Percentiles rank a stretch among this genome's conserved stretches.
Conservation (phyloP, 108 stramenopile species). For the Cyclostephanos invisitatus region DNA sequence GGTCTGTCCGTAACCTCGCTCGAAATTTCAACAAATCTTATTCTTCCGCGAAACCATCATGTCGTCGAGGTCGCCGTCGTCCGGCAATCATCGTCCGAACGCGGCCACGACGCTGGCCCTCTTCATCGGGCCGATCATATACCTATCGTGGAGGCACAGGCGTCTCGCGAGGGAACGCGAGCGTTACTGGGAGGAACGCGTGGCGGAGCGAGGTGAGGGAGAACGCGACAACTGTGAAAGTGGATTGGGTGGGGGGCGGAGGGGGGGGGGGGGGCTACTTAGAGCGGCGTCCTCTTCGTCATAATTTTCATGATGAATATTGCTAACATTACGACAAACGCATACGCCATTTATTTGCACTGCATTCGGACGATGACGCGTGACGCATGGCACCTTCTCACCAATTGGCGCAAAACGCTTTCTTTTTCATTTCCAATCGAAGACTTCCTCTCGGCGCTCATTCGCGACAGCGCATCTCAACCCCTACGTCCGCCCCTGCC, state of each 20-base stretch:
- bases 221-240: neutral
- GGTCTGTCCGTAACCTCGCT: too few relatives aligned
- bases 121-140: slow-evolving; percentile 36
- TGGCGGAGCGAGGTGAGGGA: slow-evolving; percentile 33
- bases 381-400: too few relatives aligned
- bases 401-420: too few relatives aligned
- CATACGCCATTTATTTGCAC: too few relatives aligned
- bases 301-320: neutral
- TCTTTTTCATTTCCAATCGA: neutral
- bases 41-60: neutral
- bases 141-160: slow-evolving; percentile 27
- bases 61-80: slow-evolving; percentile 1
- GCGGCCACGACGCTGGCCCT: slow-evolving; percentile 11
- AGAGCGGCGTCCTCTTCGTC: neutral
- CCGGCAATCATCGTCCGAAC: slow-evolving; percentile 1
- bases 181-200: slow-evolving; percentile 26
- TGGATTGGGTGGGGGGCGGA: neutral
- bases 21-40: too few relatives aligned
- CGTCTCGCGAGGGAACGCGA: slow-evolving; percentile 16
- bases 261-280: neutral
- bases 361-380: too few relatives aligned
- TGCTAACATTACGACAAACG: too few relatives aligned
- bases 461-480: neutral
- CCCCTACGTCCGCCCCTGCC: slow-evolving; percentile 59
- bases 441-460: slow-evolving; percentile 32